phyloP scores from a whole-genome alignment of 306 rosid genomes.

The Vachellia pachyceras region DNA sequence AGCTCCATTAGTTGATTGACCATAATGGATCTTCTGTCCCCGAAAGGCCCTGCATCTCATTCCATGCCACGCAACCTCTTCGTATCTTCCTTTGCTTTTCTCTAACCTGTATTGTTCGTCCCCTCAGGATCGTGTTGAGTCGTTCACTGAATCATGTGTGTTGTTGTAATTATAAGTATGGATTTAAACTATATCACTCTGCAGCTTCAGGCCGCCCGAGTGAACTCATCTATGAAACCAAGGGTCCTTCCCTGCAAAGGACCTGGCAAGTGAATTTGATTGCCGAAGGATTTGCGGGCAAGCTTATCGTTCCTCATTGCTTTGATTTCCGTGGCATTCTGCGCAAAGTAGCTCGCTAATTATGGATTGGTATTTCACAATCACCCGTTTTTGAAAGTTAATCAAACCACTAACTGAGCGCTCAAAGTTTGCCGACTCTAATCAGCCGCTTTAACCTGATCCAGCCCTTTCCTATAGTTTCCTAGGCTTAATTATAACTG shows the following conservation, averaged over 20 bases:
- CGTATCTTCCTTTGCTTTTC: conserved; percentile 24
- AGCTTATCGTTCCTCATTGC: too few relatives aligned
- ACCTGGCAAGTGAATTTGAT: too few relatives aligned
- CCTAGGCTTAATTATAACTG: not conserved
- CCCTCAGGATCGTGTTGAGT: not conserved
- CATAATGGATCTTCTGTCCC: conserved; percentile 67
- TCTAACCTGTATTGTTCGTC: conserved; percentile 13
- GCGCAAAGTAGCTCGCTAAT: too few relatives aligned
- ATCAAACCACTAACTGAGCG: too few relatives aligned
- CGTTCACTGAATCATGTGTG: not conserved
- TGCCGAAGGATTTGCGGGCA: too few relatives aligned
- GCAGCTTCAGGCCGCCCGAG: conserved; percentile 9
- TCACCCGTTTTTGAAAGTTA: too few relatives aligned
- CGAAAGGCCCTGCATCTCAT: conserved; percentile 62
- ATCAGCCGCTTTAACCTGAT: conserved; percentile 19
- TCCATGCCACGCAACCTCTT: too few relatives aligned
- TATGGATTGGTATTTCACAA: too few relatives aligned
- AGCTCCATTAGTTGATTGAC: conserved; percentile 51
- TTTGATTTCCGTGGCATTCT: too few relatives aligned
- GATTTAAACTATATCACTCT: conserved; percentile 30
- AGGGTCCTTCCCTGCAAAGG: conserved; percentile 37
- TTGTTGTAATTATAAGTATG: not conserved
- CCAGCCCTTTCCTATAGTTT: not conserved
- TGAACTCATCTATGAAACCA: not conserved
- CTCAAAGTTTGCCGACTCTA: not conserved